These are phyloP conservation scores for Nakataea oryzae DNA, from an alignment of 2,329 filamentous ascomycete genomes.

Conservation along the genomic window DNA sequence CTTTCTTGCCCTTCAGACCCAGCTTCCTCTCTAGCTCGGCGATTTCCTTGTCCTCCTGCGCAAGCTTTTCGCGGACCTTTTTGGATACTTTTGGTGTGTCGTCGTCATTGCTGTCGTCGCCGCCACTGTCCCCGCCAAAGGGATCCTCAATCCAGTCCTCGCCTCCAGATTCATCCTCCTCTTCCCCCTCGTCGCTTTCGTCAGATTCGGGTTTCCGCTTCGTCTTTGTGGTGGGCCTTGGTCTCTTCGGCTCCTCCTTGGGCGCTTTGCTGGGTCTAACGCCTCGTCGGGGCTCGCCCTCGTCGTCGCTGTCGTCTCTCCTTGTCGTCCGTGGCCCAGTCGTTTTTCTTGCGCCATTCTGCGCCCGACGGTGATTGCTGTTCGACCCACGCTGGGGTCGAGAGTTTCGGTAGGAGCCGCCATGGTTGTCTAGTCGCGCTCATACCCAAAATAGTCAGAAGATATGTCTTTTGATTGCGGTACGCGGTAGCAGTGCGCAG, in stretches of 20 bases:
- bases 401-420: neutral
- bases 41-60: conserved; percentile 81
- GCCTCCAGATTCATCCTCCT: conserved; percentile 12
- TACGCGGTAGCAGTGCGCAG: no score
- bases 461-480: neutral
- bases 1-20: conserved; percentile 70
- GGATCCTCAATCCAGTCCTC: conserved; percentile 13
- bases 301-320: neutral
- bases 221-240: neutral
- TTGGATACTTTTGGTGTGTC: conserved; percentile 16
- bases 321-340: neutral
- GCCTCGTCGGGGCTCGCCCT: neutral
- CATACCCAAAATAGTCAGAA: neutral
- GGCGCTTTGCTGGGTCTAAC: neutral
- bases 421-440: neutral
- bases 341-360: conserved; percentile 37
- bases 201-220: neutral
- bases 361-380: conserved; percentile 58
- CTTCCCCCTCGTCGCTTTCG: conserved; percentile 9
- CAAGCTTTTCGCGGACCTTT: conserved; percentile 51
- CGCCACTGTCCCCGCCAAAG: conserved; percentile 13
- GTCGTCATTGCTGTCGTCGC: conserved; percentile 9
- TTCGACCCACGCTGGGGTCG: conserved; percentile 20
- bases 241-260: neutral
- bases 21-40: conserved; percentile 78